Percentiles rank a stretch among this genome's conserved stretches.
phyloP scores from a whole-genome alignment of 371 early-diverging fungal genomes.

The Mucor racemosus region DNA sequence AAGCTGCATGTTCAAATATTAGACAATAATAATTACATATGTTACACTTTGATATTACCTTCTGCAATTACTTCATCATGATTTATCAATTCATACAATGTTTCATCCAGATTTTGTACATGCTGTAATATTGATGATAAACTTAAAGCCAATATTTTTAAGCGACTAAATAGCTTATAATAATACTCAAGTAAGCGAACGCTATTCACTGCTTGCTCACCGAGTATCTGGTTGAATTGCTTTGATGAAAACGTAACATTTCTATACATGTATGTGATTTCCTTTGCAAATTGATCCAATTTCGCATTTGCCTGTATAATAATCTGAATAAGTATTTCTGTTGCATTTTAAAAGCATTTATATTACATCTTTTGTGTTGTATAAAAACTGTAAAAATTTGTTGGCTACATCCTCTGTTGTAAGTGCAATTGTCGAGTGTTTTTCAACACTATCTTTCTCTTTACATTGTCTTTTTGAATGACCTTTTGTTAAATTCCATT shows the following conservation, averaged over 20 bases:
- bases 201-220: not conserved
- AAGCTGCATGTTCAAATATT: not conserved
- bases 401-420: conserved; percentile 10
- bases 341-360: not conserved
- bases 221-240: not conserved
- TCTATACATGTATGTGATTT: not conserved
- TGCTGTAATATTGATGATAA: not conserved
- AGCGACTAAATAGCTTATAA: not conserved
- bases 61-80: conserved; percentile 1
- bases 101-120: not conserved
- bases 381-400: not conserved
- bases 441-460: not conserved
- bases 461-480: not conserved
- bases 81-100: not conserved
- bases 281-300: not conserved
- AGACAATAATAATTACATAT: not conserved
- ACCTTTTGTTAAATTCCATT: conserved; percentile 22
- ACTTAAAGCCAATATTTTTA: conserved; percentile 9
- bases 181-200: conserved; percentile 2
- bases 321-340: not conserved
- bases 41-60: not conserved
- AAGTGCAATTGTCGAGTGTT: not conserved
- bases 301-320: not conserved
- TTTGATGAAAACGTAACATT: conserved; percentile 1
- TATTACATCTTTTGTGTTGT: not conserved